Evolutionary conservation across 1,139 yeast species (phyloP).

Genomic region (Suhomyces choctaworum): DNA sequence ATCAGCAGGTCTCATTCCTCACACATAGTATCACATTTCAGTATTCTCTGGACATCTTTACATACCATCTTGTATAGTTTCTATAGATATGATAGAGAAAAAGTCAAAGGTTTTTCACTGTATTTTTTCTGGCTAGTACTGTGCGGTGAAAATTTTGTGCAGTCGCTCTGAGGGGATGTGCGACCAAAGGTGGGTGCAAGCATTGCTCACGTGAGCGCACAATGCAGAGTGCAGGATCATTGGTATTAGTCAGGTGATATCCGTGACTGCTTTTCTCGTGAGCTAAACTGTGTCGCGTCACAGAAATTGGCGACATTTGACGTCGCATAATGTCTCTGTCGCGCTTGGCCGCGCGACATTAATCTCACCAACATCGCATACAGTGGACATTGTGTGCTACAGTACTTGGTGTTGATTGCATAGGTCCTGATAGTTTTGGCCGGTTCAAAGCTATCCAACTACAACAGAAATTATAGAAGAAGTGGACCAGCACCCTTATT

Average conservation of each 20-base stretch:
- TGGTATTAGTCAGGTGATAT: slow-evolving; percentile 5
- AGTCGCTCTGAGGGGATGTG: slow-evolving; percentile 4
- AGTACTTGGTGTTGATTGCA: not conserved
- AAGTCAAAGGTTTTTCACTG: slow-evolving; percentile 12
- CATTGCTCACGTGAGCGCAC: not conserved
- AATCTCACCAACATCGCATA: not conserved
- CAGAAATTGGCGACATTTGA: not conserved
- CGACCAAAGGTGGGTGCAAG: not conserved
- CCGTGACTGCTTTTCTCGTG: slow-evolving; percentile 10
- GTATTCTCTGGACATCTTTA: slow-evolving; percentile 12
- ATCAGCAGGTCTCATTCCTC: too few species aligned
- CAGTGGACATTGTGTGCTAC: not conserved
- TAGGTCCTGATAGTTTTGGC: slow-evolving; percentile 1
- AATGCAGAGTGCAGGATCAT: not conserved
- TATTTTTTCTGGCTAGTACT: slow-evolving; percentile 8
- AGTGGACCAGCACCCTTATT: too few species aligned
- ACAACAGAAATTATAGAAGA: too few species aligned
- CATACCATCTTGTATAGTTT: slow-evolving; percentile 44
- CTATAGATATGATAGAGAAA: slow-evolving; percentile 23
- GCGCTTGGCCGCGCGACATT: not conserved
- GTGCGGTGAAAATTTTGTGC: slow-evolving; percentile 14
- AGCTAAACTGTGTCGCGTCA: slow-evolving; percentile 1
- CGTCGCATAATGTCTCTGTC: not conserved
- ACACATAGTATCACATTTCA: too few species aligned
- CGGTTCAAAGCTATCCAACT: not conserved